Percentiles rank a stretch among this genome's conserved stretches.
Conservation (phyloP, 306 rosid genomes). For the Acacia melanoxylon region DNA sequence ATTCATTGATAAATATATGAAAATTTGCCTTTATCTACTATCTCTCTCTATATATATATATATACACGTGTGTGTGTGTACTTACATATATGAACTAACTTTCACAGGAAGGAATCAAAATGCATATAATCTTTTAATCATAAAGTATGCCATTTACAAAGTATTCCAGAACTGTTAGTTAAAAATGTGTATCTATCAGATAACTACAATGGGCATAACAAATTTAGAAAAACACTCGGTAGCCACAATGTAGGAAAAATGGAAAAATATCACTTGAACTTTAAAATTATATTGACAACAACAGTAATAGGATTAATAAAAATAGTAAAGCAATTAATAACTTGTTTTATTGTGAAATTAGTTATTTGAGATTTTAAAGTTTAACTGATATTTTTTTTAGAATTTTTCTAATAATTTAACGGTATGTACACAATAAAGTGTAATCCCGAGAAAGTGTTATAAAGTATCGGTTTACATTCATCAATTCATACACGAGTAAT, state of each 20-base stretch:
- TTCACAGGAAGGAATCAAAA: not conserved
- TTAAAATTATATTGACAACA: no score
- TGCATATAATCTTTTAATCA: not conserved
- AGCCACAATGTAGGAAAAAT: not conserved
- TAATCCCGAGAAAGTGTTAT: not conserved
- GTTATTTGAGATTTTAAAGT: no score
- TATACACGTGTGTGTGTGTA: no score
- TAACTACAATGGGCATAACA: not conserved
- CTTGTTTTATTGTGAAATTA: no score
- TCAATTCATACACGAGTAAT: not conserved
- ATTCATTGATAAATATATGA: not conserved
- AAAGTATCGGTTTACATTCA: not conserved
- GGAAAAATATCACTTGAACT: no score
- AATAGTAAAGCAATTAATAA: no score
- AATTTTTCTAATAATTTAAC: not conserved
- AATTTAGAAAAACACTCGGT: not conserved
- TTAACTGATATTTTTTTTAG: no score
- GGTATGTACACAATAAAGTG: not conserved
- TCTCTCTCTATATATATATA: no score
- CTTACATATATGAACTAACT: not conserved
- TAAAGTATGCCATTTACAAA: not conserved
- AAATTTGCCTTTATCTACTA: not conserved
- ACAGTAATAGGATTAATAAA: no score
- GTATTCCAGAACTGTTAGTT: not conserved
- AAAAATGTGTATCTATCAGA: not conserved